Evolutionary conservation across 306 rosid genomes (phyloP).

Genomic region (Quercus variabilis): DNA sequence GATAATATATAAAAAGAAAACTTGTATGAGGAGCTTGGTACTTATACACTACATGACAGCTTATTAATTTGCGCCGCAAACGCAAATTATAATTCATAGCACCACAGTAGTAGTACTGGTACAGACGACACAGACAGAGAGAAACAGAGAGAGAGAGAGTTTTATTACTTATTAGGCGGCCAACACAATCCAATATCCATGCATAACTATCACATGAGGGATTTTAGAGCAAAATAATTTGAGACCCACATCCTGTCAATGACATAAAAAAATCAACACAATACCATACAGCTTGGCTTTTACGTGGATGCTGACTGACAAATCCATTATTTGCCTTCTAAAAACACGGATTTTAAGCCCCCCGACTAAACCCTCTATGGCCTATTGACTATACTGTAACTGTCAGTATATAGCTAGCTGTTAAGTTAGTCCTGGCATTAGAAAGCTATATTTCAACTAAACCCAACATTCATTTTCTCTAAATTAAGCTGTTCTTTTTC

Average conservation of each 20-base stretch:
- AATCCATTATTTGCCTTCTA: slow-evolving; percentile 22
- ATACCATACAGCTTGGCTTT: not conserved
- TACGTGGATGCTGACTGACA: slow-evolving; percentile 21
- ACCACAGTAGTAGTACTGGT: not conserved
- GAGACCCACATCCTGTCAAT: not conserved
- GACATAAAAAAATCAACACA: not conserved
- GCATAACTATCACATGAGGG: slow-evolving; percentile 18
- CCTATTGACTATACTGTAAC: too few relatives aligned
- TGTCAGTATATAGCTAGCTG: slow-evolving; percentile 7
- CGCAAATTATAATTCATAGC: not conserved
- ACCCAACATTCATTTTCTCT: not conserved
- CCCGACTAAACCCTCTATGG: slow-evolving; percentile 7
- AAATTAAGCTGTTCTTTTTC: not conserved
- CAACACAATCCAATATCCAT: not conserved
- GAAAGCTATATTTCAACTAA: slow-evolving; percentile 37
- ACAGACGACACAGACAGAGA: not conserved
- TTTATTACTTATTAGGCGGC: not conserved
- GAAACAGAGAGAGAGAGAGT: not conserved
- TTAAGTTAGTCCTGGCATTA: not conserved
- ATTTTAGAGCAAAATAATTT: not conserved
- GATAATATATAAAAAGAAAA: slow-evolving; percentile 9
- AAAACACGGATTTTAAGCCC: not conserved
- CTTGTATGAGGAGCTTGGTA: slow-evolving; percentile 8
- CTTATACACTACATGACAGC: not conserved
- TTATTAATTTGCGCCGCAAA: slow-evolving; percentile 26